These are phyloP conservation scores for Fusarium heterosporum DNA, from an alignment of 2,329 filamentous ascomycete species.

Conservation along the genomic window DNA sequence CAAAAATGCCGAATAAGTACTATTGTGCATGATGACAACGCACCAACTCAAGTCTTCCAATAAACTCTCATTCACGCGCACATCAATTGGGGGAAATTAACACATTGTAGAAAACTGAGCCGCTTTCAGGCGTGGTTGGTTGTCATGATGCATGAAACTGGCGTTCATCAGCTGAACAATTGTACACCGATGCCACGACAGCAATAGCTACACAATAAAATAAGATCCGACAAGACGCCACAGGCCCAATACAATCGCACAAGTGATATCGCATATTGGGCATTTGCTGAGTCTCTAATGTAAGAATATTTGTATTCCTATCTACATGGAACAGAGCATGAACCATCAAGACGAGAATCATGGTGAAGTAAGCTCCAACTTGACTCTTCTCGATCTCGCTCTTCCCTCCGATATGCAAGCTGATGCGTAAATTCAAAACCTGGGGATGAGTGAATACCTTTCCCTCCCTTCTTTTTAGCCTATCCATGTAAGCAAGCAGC, in stretches of 20 bases:
- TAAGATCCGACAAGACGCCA: not conserved
- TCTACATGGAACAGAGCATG: slow-evolving; percentile 3
- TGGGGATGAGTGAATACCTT: slow-evolving; percentile 23
- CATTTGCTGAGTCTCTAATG: not conserved
- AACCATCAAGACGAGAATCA: not conserved
- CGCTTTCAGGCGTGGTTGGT: slow-evolving; percentile 4
- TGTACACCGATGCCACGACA: not conserved
- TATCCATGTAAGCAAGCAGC: slow-evolving; percentile 34
- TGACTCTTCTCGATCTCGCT: not conserved
- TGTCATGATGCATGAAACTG: slow-evolving; percentile 16
- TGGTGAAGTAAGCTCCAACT: not conserved
- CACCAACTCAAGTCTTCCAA: slow-evolving; percentile 21
- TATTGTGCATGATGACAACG: slow-evolving; percentile 28
- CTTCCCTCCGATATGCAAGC: slow-evolving; percentile 1
- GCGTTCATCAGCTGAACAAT: not conserved
- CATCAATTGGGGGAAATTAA: not conserved
- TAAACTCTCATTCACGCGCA: slow-evolving; percentile 5
- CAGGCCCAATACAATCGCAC: not conserved
- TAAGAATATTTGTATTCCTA: slow-evolving; percentile 12
- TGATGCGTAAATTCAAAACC: slow-evolving; percentile 9
- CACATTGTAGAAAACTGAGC: slow-evolving; percentile 12
- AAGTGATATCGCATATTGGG: not conserved
- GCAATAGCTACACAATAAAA: not conserved
- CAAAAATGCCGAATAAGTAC: slow-evolving; percentile 21
- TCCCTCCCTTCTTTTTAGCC: slow-evolving; percentile 33